phyloP scores from a whole-genome alignment of 306 rosid species.

The Quercus engelmannii region DNA sequence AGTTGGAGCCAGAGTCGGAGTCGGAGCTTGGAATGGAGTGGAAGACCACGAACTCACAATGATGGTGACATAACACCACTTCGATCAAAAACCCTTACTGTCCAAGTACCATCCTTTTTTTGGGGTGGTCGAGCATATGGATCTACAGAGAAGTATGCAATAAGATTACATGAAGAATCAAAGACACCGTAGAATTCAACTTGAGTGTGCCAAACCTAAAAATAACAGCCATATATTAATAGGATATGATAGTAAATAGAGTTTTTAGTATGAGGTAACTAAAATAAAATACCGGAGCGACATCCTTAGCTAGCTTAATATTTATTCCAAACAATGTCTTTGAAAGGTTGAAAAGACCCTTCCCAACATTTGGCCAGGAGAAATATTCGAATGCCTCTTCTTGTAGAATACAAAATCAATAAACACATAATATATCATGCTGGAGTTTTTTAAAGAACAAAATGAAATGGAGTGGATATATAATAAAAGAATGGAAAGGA shows the following conservation, averaged over 20 bases:
- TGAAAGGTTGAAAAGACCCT: slow-evolving; percentile 78
- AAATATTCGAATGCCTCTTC: slow-evolving; percentile 89
- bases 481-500: slow-evolving; percentile 1
- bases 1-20: too few species aligned
- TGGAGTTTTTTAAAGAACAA: slow-evolving; percentile 10
- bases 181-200: slow-evolving; percentile 73
- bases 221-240: slow-evolving; percentile 10
- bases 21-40: too few species aligned
- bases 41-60: too few species aligned
- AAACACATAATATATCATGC: not conserved
- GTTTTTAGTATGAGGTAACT: not conserved
- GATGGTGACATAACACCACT: slow-evolving; percentile 63
- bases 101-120: slow-evolving; percentile 96
- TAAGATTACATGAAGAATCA: slow-evolving; percentile 64
- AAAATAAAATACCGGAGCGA: slow-evolving; percentile 59
- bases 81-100: slow-evolving; percentile 83
- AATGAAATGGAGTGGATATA: not conserved
- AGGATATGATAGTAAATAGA: slow-evolving; percentile 13
- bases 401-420: slow-evolving; percentile 40
- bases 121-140: slow-evolving; percentile 94
- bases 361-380: slow-evolving; percentile 85
- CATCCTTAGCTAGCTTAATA: slow-evolving; percentile 76
- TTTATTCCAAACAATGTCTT: slow-evolving; percentile 52
- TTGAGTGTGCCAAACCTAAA: slow-evolving; percentile 86
- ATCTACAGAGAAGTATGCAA: slow-evolving; percentile 86